Evolutionary conservation across 345 rosid genomes (phyloP).

Genomic region (Populus nigra): DNA sequence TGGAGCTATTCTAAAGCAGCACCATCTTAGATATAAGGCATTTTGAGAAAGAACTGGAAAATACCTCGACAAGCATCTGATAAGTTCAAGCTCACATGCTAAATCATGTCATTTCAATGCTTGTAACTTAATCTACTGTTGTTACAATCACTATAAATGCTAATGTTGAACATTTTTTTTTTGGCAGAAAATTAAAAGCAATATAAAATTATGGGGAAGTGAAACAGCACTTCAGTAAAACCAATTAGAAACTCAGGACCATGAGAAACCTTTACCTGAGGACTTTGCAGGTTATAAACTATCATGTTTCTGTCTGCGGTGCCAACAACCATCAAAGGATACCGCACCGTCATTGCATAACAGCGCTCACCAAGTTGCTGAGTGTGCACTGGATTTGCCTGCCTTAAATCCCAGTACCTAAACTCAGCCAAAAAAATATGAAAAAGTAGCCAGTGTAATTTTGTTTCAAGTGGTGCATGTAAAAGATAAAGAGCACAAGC

Average conservation of each 20-base stretch:
- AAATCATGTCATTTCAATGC: background rate
- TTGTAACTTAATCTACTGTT: background rate
- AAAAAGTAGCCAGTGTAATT: background rate
- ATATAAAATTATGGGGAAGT: background rate
- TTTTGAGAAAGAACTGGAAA: background rate
- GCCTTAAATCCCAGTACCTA: slow-evolving; percentile 97
- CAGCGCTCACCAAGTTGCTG: slow-evolving; percentile 97
- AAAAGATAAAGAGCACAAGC: background rate
- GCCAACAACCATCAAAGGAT: slow-evolving; percentile 95
- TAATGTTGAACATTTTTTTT: background rate
- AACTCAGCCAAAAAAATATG: slow-evolving; percentile 2
- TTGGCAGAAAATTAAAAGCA: background rate
- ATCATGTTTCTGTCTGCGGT: slow-evolving; percentile 93
- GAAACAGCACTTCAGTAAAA: background rate
- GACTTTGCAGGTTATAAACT: slow-evolving; percentile 79
- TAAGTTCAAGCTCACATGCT: background rate
- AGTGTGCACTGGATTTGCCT: slow-evolving; percentile 77
- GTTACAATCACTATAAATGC: background rate
- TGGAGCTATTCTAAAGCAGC: background rate
- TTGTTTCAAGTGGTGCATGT: background rate
- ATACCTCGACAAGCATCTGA: background rate
- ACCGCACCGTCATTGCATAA: slow-evolving; percentile 71
- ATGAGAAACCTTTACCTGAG: slow-evolving; percentile 59
- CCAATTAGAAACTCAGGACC: background rate
- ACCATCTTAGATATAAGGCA: background rate